A percentile compares a stretch with the other conserved stretches of the same genome.
These are phyloP conservation scores for Coemansia sp. DNA, from an alignment of 192 early-diverging fungal genomes.

Conservation along the genomic window DNA sequence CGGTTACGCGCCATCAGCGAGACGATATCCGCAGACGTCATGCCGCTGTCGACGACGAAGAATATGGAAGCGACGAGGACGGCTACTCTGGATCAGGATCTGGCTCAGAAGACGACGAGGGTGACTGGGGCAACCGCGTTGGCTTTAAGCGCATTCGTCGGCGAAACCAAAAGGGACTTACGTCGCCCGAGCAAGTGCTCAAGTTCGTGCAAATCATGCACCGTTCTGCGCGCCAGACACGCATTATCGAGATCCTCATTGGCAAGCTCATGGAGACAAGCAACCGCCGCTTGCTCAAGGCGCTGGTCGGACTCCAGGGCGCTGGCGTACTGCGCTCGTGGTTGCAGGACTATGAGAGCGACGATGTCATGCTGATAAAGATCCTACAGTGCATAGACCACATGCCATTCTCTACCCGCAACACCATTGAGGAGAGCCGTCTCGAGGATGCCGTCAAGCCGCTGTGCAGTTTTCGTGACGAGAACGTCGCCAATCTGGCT, in stretches of 20 bases:
- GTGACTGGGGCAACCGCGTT: constrained; percentile 13
- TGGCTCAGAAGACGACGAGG: constrained; percentile 15
- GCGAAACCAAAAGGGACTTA: constrained; percentile 57
- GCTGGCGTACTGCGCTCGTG: constrained; percentile 41
- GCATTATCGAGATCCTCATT: constrained; percentile 61
- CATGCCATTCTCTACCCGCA: constrained; percentile 79
- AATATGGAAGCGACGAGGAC: constrained; percentile 50
- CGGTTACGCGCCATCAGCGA: constrained; percentile 58
- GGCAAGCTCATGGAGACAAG: constrained; percentile 64
- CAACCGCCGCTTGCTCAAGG: constrained; percentile 68
- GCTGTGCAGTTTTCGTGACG: constrained; percentile 43
- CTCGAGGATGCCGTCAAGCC: constrained; percentile 69
- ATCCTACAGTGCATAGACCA: constrained; percentile 69
- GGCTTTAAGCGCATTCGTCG: constrained; percentile 41
- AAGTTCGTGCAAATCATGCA: constrained; percentile 77
- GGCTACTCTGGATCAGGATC: constrained; percentile 33
- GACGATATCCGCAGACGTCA: constrained; percentile 61
- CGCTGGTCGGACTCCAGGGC: constrained; percentile 57
- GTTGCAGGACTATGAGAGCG: constrained; percentile 67
- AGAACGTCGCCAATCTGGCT: constrained; percentile 41
- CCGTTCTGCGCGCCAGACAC: constrained; percentile 58
- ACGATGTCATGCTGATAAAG: constrained; percentile 64
- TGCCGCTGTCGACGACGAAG: constrained; percentile 54
- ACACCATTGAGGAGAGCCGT: constrained; percentile 77
- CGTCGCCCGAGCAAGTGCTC: constrained; percentile 73